phyloP scores from a whole-genome alignment of 2,329 filamentous ascomycete genomes.

The Rachicladosporium sp. region DNA sequence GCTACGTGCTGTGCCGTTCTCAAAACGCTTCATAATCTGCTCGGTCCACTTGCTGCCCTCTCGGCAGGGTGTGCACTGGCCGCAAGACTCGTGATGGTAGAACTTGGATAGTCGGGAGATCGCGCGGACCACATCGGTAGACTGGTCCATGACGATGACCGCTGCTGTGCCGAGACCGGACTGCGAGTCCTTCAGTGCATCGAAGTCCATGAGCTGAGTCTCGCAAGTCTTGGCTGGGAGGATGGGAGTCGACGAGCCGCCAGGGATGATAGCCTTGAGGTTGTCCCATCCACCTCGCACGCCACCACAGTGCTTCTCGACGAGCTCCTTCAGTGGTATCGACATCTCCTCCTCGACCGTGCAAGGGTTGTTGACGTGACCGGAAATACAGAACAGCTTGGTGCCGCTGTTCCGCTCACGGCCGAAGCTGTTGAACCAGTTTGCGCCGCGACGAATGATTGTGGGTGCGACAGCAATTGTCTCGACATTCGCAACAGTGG shows the following conservation, averaged over 20 bases:
- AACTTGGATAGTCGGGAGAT: conserved; percentile 90
- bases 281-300: conserved; percentile 97
- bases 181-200: conserved; percentile 93
- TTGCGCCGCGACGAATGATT: conserved; percentile 82
- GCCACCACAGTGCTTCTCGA: conserved; percentile 96
- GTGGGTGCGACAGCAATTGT: conserved; percentile 91
- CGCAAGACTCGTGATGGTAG: conserved; percentile 96
- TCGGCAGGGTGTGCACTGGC: conserved; percentile 98
- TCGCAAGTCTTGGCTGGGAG: conserved; percentile 83
- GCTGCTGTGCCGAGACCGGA: conserved; percentile 94
- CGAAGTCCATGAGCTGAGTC: conserved; percentile 97
- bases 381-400: conserved; percentile 97
- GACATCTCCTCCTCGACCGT: conserved; percentile 99
- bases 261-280: conserved; percentile 85
- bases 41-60: conserved; percentile 98
- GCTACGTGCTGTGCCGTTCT: conserved; percentile 75
- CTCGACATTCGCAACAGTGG: conserved; percentile 96
- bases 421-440: conserved; percentile 88
- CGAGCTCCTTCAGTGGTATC: conserved; percentile 87
- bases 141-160: conserved; percentile 99
- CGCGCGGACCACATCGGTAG: conserved; percentile 84
- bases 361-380: conserved; percentile 95
- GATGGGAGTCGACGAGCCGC: conserved; percentile 92
- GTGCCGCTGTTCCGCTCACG: conserved; percentile 94
- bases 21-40: conserved; percentile 96